Evolutionary conservation across 352 stramenopile genomes (phyloP), one percentile per base, ranked within the genome.

Genomic region (Phytophthora hybrid): DNA sequence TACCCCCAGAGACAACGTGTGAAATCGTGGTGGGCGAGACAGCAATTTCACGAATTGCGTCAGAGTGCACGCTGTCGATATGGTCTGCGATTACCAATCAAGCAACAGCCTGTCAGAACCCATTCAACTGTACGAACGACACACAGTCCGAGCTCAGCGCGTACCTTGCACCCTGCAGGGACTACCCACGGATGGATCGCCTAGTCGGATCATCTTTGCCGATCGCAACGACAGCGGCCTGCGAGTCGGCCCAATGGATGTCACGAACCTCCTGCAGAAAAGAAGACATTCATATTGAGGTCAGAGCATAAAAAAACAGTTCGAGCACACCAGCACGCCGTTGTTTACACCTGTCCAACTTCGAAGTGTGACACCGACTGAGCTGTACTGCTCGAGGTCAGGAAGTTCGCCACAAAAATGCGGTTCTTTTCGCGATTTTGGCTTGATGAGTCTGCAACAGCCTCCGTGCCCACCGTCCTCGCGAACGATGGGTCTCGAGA

Each of bases 391-490:
- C 78, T 55, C 14, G 69, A 65, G 10, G 57, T 57, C 11, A 81
- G 63, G 58, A 87, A 80, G 51, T 92, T 85, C 19, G 79, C 85
- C 51, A 92, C 73, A 29, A 93, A 93, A 64, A 96, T 86, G 44
- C 84, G 67, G 59, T 94, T 90, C 47, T 80, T 68, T 29, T 78
- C 66, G 11, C 18, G 8, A 7, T 9, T 63, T 56, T 47, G 34
- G 14, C 13, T 44, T 41, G 49, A 53, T 2, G 47, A 16, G 29
- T 76, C 68, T 11, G 47, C 21, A 9, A 75, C 29, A 21, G 81
- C 23, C 57, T 94, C 88, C 0, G 86, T 93, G 29, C 89, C 89
- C 6, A 94, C 89, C 89, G 37, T 96, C 89, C 49, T 94, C 83
- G 16, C 89, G 88, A 39, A 93, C 14, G 54, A 94, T 83, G 3